Base-by-base conservation (phyloP, 1,284 basidiomycete species). In the Schizopora paradoxa region DNA sequence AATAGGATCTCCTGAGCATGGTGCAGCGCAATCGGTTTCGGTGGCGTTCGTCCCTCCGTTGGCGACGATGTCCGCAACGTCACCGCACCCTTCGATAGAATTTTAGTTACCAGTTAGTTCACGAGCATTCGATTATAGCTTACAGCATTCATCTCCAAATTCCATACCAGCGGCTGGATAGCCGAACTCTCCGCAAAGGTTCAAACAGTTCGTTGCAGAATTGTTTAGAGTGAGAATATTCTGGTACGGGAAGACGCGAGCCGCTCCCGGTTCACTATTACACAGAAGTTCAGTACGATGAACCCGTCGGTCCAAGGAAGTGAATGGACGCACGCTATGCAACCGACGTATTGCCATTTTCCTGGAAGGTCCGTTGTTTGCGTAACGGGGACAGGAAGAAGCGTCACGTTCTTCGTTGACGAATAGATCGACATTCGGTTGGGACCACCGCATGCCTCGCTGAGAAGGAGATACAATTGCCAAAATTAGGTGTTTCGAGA, bases 351-450 rank as follows among this genome's bases (percentile, higher is more conserved):
- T 29, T 62, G 36, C 76, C 76, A 88, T 37, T 74, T 61, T 13
- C 77, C 76, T 1, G 82, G 80, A 25, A 86, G 73, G 49, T 60
- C 67, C 0, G 70, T 74, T 10, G 66, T 79, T 54, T 76, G 70
- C 2, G 72, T 57, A 0, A 66, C 64, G 3, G 86, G 83, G 5
- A 86, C 73, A 1, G 85, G 76, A 16, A 79, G 62, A 6, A 68
- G 68, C 0, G 69, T 73, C 34, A 86, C 66, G 32, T 65, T 72
- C 3, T 65, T 67, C 0, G 62, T 73, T 0, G 73, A 66, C 0
- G 76, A 70, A 55, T 88, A 89, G 10, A 86, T 74, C 0, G 82
- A 85, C 35, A 88, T 59, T 14, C 77, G 72, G 55, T 79, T 79
- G 1, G 77, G 73, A 7, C 77, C 83, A 55, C 86, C 86, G 52